Evolutionary conservation across 192 early-diverging fungal species (phyloP), one percentile per base, ranked within the genome.

Genomic region (Oehlia diaphana): DNA sequence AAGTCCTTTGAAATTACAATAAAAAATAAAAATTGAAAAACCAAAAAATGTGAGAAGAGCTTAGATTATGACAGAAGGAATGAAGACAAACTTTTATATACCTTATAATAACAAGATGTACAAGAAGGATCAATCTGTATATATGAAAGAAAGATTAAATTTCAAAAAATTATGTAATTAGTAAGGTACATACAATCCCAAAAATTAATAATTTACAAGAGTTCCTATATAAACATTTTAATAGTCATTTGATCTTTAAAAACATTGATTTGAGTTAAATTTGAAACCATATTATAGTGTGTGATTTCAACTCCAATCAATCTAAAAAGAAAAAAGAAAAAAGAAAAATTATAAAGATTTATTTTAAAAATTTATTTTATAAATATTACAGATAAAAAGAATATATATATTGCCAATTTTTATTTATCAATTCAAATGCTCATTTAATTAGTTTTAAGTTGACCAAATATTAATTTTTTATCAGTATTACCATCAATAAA

Each of bases 221-320:
- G 92, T 84, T 7, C 86, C 91, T 62, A 90, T 83, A 28, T 81
- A 63, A 81, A 79, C 42, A 63, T 83, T 83, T 4, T 65, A 84
- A 70, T 63, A 37, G 26, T 28, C 35, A 74, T 72, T 77, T 70
- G 62, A 79, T 31, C 9, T 80, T 93, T 89, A 72, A 90, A 81
- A 10, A 79, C 68, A 5, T 80, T 73, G 31, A 90, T 85, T 76
- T 94, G 92, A 44, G 85, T 26, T 23, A 91, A 83, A 78, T 97
- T 96, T 47, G 94, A 86, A 13, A 95, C 92, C 81, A 96, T 89
- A 85, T 96, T 96, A 12, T 81, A 79, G 72, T 96, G 95, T 26
- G 92, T 95, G 3, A 93, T 90, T 69, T 89, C 86, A n/a, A 98
- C 95, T 78, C 95, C 95, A 26, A 0, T 26, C 26, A 26, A 26